A percentile compares a stretch with the other conserved stretches of the same genome.
Evolutionary conservation across 2,329 filamentous ascomycete genomes (phyloP).

Genomic region (Corinectria fuckeliana): DNA sequence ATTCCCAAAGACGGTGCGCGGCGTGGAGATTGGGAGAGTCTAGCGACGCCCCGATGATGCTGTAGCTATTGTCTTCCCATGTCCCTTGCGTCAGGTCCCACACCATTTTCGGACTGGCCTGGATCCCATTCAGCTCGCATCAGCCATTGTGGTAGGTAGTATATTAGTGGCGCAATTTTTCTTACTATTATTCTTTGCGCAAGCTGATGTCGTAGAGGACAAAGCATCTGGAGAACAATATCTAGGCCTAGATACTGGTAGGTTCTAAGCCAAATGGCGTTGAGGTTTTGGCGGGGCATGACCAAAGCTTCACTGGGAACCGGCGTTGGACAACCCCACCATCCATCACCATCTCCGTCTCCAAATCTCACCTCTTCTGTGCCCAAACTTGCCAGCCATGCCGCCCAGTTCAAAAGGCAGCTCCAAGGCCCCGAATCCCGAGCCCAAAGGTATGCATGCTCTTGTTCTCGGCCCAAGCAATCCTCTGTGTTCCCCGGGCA

Average conservation of each 20-base stretch:
- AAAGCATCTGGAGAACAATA: constrained; percentile 13
- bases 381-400: constrained; percentile 38
- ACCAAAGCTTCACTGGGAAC: too few species aligned
- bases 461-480: not conserved
- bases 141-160: not conserved
- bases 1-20: not conserved
- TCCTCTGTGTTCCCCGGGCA: not conserved
- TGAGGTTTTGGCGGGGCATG: constrained; percentile 34
- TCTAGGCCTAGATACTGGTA: too few species aligned
- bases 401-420: constrained; percentile 47
- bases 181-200: not conserved
- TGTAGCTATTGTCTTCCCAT: not conserved
- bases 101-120: not conserved
- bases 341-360: constrained; percentile 31
- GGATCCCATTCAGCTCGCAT: not conserved
- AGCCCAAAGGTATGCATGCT: constrained; percentile 32
- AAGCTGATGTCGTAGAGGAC: too few species aligned
- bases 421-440: constrained; percentile 40
- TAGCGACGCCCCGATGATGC: not conserved
- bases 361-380: constrained; percentile 25
- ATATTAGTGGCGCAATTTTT: not conserved
- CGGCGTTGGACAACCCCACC: not conserved
- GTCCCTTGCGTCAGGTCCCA: not conserved
- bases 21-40: not conserved
- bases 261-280: constrained; percentile 1